Percentiles rank a stretch among this genome's conserved stretches.
Evolutionary conservation across 805 yeast species (phyloP).

Genomic region (Nakazawaea ambrosiae): DNA sequence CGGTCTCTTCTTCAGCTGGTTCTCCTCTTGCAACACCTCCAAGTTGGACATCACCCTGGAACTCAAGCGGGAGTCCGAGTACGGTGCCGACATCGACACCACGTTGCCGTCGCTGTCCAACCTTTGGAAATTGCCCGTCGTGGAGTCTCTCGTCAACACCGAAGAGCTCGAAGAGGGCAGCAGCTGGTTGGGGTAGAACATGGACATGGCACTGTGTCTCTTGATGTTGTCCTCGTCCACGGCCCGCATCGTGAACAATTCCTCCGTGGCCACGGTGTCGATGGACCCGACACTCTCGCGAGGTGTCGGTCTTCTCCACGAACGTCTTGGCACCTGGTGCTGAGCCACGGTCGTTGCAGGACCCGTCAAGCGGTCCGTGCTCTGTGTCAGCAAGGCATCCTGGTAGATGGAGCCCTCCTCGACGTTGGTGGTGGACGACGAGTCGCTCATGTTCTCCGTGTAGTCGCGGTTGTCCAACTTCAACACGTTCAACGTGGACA

Average conservation of each 20-base stretch:
- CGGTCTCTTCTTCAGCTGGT: neutral
- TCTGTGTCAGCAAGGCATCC: conserved; percentile 31
- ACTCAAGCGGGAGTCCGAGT: conserved; percentile 7
- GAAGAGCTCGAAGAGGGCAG: conserved; percentile 19
- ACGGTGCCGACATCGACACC: conserved; percentile 17
- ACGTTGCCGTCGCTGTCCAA: conserved; percentile 39
- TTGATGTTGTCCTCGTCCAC: conserved; percentile 50
- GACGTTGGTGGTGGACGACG: conserved; percentile 49
- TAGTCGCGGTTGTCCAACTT: conserved; percentile 37
- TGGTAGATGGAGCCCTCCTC: conserved; percentile 29
- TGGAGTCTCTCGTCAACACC: conserved; percentile 14
- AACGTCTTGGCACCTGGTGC: conserved; percentile 25
- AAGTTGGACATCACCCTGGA: conserved; percentile 12
- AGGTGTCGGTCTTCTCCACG: conserved; percentile 53
- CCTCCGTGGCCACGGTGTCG: conserved; percentile 82
- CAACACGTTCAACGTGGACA: conserved; percentile 44
- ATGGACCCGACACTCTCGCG: conserved; percentile 66
- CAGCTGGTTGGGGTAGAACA: conserved; percentile 12
- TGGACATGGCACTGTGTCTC: conserved; percentile 27
- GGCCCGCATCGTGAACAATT: conserved; percentile 69
- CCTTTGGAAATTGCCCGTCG: conserved; percentile 32
- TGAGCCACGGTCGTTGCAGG: too few relatives aligned
- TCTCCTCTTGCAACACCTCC: conserved; percentile 25
- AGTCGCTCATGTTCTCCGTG: conserved; percentile 23
- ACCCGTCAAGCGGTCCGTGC: conserved; percentile 29